Evolutionary conservation across 129 eudicot genomes (phyloP).

Genomic region (Helichrysum umbraculigerum): DNA sequence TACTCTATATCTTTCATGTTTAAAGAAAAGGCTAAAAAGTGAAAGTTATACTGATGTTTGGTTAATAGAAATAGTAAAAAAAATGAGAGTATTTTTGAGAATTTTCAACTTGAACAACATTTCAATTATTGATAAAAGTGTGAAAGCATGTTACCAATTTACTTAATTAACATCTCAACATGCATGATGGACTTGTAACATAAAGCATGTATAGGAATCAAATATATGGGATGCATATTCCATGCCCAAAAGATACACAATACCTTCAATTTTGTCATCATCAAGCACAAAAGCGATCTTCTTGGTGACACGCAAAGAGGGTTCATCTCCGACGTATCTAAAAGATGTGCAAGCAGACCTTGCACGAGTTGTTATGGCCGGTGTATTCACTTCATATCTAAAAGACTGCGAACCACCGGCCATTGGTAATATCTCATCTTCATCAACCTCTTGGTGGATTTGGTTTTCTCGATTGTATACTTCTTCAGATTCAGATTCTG

Average conservation of each 20-base stretch:
- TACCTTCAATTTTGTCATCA: constrained; percentile 48
- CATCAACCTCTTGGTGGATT: constrained; percentile 5
- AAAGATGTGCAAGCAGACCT: constrained; percentile 42
- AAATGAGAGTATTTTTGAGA: neutral
- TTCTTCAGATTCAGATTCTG: constrained; percentile 40
- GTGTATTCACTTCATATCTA: constrained; percentile 27
- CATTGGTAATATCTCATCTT: constrained; percentile 25
- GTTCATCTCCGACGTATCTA: constrained; percentile 41
- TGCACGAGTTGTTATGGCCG: constrained; percentile 37
- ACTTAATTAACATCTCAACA: neutral
- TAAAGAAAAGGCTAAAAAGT: neutral
- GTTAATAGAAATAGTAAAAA: neutral
- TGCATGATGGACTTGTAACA: neutral
- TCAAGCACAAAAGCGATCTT: constrained; percentile 37
- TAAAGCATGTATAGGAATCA: neutral
- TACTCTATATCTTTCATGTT: neutral
- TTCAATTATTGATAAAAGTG: neutral
- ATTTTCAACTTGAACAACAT: neutral
- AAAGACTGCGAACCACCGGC: constrained; percentile 11
- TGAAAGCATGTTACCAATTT: neutral
- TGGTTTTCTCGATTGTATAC: neutral
- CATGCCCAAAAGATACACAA: neutral
- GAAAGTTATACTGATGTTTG: neutral
- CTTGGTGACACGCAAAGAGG: constrained; percentile 40
- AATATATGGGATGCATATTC: constrained; percentile 3